Conservation (phyloP, 1,284 basidiomycete genomes). For the Thelephora terrestris region DNA sequence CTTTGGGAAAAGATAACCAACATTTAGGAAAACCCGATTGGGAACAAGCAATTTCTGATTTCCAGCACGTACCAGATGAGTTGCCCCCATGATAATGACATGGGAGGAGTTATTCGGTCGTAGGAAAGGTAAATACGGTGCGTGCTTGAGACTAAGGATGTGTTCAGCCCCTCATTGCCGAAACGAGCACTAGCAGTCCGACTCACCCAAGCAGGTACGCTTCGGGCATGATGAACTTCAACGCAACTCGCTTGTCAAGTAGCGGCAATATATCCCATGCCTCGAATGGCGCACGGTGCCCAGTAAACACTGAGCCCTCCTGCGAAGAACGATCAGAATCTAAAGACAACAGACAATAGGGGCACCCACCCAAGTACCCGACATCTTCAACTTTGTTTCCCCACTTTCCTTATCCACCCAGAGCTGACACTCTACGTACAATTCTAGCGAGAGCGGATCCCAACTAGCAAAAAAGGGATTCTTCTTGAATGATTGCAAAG, state of each 20-base stretch:
- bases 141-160: slow-evolving; percentile 24
- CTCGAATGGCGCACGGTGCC: slow-evolving; percentile 31
- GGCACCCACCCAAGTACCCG: slow-evolving; percentile 32
- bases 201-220: slow-evolving; percentile 12
- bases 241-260: slow-evolving; percentile 37
- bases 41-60: neutral
- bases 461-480: slow-evolving; percentile 67
- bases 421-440: slow-evolving; percentile 62
- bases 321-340: slow-evolving; percentile 9
- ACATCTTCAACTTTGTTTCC: slow-evolving; percentile 50
- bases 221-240: slow-evolving; percentile 48
- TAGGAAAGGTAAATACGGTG: slow-evolving; percentile 45
- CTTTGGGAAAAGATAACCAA: neutral
- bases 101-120: slow-evolving; percentile 50
- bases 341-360: slow-evolving; percentile 2
- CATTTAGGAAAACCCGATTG: too few species aligned
- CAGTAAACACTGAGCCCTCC: slow-evolving; percentile 48
- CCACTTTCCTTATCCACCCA: slow-evolving; percentile 25
- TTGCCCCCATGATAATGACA: slow-evolving; percentile 38
- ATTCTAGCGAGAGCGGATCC: slow-evolving; percentile 57
- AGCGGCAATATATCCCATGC: slow-evolving; percentile 32
- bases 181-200: neutral
- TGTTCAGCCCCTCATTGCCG: neutral
- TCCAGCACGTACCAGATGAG: slow-evolving; percentile 43
- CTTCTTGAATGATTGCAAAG: slow-evolving; percentile 37